Percentiles rank a stretch among this genome's conserved stretches.
Conservation (phyloP, 345 rosid species). For the Balakata baccata region DNA sequence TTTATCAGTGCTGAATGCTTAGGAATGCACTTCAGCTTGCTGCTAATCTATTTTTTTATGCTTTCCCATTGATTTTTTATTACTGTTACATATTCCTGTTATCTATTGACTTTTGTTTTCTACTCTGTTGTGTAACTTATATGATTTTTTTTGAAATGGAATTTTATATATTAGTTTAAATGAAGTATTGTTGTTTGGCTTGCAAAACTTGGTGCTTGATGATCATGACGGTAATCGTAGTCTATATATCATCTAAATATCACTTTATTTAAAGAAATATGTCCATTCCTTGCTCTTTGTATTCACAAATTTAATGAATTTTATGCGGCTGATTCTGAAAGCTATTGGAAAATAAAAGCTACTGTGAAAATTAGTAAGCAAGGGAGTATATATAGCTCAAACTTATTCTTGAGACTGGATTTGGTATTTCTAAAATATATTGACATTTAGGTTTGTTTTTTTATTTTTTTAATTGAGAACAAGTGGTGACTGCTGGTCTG, state of each 20-base stretch:
- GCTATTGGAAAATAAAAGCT: background rate
- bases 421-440: too few relatives aligned
- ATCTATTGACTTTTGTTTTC: background rate
- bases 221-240: background rate
- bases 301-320: background rate
- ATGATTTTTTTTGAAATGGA: background rate
- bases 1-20: background rate
- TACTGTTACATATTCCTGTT: background rate
- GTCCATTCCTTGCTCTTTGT: background rate
- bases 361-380: background rate
- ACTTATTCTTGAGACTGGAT: background rate
- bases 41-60: background rate
- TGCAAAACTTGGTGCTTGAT: background rate
- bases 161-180: background rate
- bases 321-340: background rate
- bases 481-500: background rate
- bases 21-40: slow-evolving; percentile 1
- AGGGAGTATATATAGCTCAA: too few relatives aligned
- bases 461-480: too few relatives aligned
- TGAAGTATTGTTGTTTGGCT: background rate
- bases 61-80: background rate
- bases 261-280: too few relatives aligned
- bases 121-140: background rate
- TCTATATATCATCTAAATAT: background rate
- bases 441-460: too few relatives aligned